Evolutionary conservation across 805 yeast genomes (phyloP).

Genomic region (Pichia rugopelliculosa): DNA sequence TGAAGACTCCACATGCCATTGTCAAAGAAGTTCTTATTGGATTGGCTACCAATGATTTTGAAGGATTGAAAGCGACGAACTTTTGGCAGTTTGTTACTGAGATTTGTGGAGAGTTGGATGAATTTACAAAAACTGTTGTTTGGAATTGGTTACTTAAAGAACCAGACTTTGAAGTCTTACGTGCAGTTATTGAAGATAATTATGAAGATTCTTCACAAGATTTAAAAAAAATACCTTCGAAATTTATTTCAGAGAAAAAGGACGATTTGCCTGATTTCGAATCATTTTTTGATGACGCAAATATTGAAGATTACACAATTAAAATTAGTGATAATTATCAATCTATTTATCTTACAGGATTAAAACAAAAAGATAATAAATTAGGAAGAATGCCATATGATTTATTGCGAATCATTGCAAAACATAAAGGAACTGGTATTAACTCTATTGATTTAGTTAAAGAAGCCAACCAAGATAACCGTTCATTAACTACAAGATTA

Average conservation of each 20-base stretch:
- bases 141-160: conserved; percentile 33
- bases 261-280: conserved; percentile 1
- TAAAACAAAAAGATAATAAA: conserved; percentile 40
- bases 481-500: conserved; percentile 60
- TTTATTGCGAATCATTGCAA: conserved; percentile 53
- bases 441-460: conserved; percentile 49
- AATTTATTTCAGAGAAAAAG: background rate
- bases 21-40: conserved; percentile 28
- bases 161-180: conserved; percentile 19
- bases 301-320: conserved; percentile 12
- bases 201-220: background rate
- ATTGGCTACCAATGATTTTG: conserved; percentile 29
- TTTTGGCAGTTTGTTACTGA: conserved; percentile 28
- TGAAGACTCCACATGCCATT: conserved; percentile 29
- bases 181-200: background rate
- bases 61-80: conserved; percentile 25
- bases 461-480: conserved; percentile 58
- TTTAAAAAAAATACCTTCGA: background rate
- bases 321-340: conserved; percentile 48
- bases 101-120: conserved; percentile 21
- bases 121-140: conserved; percentile 26
- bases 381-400: conserved; percentile 52
- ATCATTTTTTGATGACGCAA: background rate
- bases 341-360: conserved; percentile 53
- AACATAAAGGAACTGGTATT: conserved; percentile 48